Evolutionary conservation across 1,284 basidiomycete genomes (phyloP).

Genomic region (Cutaneotrichosporon cavernicola): DNA sequence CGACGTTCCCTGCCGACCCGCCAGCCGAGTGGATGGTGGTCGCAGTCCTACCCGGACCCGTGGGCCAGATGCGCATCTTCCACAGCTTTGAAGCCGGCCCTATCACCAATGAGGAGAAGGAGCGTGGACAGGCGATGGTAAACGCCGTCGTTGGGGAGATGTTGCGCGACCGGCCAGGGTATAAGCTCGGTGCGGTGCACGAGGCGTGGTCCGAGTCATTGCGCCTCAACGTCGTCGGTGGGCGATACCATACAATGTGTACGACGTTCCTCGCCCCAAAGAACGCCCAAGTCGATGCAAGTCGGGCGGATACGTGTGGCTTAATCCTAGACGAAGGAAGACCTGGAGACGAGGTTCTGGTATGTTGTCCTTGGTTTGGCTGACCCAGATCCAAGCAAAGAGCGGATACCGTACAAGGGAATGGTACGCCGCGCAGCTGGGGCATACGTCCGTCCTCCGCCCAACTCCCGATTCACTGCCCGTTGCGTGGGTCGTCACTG

Average conservation of each 20-base stretch:
- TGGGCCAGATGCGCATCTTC: constrained; percentile 29
- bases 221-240: not conserved
- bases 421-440: constrained; percentile 26
- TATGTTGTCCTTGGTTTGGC: constrained; percentile 15
- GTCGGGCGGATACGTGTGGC: not conserved
- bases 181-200: constrained; percentile 19
- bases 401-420: constrained; percentile 16
- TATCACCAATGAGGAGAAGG: not conserved
- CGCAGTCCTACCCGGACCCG: constrained; percentile 21
- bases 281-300: not conserved
- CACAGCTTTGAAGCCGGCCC: constrained; percentile 21
- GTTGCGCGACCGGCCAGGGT: not conserved
- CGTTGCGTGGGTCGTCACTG: constrained; percentile 31
- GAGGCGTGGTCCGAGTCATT: constrained; percentile 18
- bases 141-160: constrained; percentile 9
- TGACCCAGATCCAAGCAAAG: constrained; percentile 18
- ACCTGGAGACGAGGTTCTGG: constrained; percentile 22
- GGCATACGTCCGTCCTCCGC: constrained; percentile 24
- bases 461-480: not conserved
- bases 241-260: not conserved
- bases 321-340: constrained; percentile 18
- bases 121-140: constrained; percentile 9
- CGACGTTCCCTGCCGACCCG: constrained; percentile 12
- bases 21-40: constrained; percentile 24
- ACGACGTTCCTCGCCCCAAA: constrained; percentile 6